These are phyloP conservation scores for Kuraishia floccosa DNA, from an alignment of 805 yeast species.

Conservation along the genomic window DNA sequence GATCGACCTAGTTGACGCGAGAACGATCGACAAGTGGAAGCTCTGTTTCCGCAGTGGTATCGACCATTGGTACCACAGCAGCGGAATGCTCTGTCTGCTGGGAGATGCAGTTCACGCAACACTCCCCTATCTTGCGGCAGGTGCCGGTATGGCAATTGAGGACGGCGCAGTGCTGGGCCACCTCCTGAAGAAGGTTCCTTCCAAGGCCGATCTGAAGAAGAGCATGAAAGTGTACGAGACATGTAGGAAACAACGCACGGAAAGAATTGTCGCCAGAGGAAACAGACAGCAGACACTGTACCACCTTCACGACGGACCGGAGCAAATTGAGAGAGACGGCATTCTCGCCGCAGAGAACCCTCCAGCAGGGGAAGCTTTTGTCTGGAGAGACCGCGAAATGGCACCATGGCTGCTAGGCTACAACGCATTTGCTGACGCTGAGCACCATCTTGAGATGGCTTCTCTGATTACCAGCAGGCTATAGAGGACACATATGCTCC, in stretches of 20 bases:
- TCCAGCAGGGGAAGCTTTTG: constrained; percentile 11
- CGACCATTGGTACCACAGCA: constrained; percentile 15
- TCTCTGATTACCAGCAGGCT: too few species aligned
- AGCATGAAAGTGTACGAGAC: constrained; percentile 9
- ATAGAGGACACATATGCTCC: too few species aligned
- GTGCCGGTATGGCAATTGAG: constrained; percentile 23
- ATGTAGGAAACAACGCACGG: constrained; percentile 14
- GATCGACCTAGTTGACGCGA: constrained; percentile 9
- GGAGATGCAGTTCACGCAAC: constrained; percentile 24
- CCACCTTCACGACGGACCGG: constrained; percentile 18
- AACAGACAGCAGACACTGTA: constrained; percentile 11
- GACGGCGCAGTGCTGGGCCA: constrained; percentile 20
- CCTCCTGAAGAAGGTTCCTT: constrained; percentile 8
- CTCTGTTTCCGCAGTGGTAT: constrained; percentile 15
- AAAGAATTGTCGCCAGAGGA: constrained; percentile 13
- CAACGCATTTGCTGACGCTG: constrained; percentile 15
- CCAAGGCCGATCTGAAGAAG: constrained; percentile 10
- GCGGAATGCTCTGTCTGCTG: constrained; percentile 13
- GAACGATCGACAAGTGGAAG: constrained; percentile 15
- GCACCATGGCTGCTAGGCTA: constrained; percentile 16
- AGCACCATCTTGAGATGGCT: too few species aligned
- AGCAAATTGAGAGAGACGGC: constrained; percentile 14
- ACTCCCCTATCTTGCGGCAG: constrained; percentile 19
- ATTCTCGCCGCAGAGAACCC: constrained; percentile 7
- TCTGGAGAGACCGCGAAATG: constrained; percentile 16